These are phyloP conservation scores for Sporothrix brunneoviolacea DNA, from an alignment of 2,329 filamentous ascomycete species.

Conservation along the genomic window DNA sequence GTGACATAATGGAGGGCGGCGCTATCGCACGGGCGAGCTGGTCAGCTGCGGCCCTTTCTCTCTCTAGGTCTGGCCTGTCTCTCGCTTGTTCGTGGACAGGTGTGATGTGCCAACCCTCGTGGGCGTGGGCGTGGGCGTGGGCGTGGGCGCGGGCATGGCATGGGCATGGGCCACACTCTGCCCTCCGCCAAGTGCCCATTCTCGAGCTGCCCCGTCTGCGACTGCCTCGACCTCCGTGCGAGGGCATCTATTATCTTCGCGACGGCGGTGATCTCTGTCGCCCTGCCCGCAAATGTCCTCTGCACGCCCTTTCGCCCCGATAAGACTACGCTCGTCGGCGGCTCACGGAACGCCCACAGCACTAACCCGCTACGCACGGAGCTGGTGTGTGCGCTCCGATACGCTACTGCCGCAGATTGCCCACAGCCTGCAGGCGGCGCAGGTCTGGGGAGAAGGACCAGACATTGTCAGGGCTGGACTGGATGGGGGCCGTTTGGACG, in stretches of 20 bases:
- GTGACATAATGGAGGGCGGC: conserved; percentile 2
- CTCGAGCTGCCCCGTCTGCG: background rate
- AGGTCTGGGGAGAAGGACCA: too few relatives aligned
- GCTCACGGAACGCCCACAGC: conserved; percentile 9
- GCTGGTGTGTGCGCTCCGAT: conserved; percentile 15
- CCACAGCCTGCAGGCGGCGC: conserved; percentile 3
- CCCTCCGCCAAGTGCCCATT: too few relatives aligned
- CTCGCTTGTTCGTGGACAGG: background rate
- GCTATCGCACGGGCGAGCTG: conserved; percentile 10
- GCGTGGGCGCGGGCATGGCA: too few relatives aligned
- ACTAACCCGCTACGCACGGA: conserved; percentile 11
- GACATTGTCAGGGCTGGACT: too few relatives aligned
- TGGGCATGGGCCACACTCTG: too few relatives aligned
- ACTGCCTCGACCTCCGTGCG: background rate
- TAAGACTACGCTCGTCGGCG: conserved; percentile 3
- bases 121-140: background rate
- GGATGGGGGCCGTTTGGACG: too few relatives aligned
- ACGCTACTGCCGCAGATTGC: conserved; percentile 14
- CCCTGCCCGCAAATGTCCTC: background rate
- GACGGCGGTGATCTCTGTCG: background rate
- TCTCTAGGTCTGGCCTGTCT: background rate
- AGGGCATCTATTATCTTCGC: too few relatives aligned
- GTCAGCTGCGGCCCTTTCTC: conserved; percentile 3
- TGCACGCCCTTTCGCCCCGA: background rate
- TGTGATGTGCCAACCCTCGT: conserved; percentile 2